Conservation (phyloP, 73 alveolate species). For the Paramecium biaurelia region DNA sequence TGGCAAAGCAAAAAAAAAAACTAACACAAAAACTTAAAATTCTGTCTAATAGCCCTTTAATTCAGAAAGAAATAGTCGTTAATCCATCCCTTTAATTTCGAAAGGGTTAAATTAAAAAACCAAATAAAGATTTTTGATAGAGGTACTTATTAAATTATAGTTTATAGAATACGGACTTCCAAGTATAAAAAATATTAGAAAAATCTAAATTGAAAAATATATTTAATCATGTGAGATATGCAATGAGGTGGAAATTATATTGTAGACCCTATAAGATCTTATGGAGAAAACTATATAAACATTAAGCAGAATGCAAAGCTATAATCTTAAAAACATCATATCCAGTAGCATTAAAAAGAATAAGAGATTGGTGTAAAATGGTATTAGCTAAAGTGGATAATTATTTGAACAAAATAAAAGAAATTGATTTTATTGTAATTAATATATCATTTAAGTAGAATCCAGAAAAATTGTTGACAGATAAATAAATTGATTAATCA, state of each 20-base stretch:
- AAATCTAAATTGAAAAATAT: neutral
- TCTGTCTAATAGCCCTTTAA: neutral
- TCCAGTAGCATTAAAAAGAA: neutral
- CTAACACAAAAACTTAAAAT: neutral
- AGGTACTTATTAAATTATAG: neutral
- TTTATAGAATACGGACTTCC: neutral
- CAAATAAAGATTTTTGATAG: neutral
- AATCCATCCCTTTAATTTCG: neutral
- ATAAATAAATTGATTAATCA: conserved; percentile 4
- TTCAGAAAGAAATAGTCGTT: neutral
- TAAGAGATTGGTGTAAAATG: conserved; percentile 25
- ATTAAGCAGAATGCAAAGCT: neutral
- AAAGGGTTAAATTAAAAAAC: neutral
- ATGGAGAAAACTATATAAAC: conserved; percentile 3
- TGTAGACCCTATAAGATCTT: neutral
- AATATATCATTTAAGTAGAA: neutral
- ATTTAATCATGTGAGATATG: neutral
- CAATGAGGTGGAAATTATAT: conserved; percentile 41
- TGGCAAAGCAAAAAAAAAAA: neutral
- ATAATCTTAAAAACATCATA: neutral
- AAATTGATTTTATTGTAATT: conserved; percentile 29
- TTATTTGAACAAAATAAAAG: conserved; percentile 4
- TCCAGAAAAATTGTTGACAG: neutral
- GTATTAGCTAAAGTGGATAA: conserved; percentile 34
- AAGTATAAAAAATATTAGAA: neutral